Evolutionary conservation across 345 rosid genomes (phyloP).

Genomic region (Euphorbia peplus): DNA sequence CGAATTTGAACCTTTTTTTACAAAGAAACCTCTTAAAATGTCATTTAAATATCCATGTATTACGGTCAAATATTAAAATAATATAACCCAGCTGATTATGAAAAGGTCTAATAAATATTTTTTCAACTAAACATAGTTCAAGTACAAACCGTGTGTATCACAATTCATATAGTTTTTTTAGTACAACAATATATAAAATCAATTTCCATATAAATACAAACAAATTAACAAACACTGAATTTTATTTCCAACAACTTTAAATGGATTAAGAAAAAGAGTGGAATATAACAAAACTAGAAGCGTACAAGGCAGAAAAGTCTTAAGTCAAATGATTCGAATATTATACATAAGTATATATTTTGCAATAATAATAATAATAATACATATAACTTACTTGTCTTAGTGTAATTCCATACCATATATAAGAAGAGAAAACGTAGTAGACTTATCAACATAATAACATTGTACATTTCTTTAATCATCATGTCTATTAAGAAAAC

Average conservation of each 20-base stretch:
- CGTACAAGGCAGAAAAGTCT: constrained; percentile 26
- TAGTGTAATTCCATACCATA: constrained; percentile 5
- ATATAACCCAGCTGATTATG: no score
- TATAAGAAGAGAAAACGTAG: neutral
- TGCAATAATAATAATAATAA: no score
- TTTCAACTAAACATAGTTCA: no score
- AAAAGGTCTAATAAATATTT: no score
- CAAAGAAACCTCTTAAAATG: neutral
- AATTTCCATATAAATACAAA: neutral
- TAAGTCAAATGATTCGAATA: constrained; percentile 21
- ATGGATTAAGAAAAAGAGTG: neutral
- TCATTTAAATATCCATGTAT: neutral
- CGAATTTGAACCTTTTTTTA: neutral
- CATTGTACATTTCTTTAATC: neutral
- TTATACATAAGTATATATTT: no score
- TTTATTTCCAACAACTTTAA: constrained; percentile 1
- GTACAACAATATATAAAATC: no score
- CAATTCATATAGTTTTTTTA: no score
- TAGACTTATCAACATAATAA: neutral
- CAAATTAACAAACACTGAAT: neutral
- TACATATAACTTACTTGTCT: constrained; percentile 24
- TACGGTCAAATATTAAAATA: no score
- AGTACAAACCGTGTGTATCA: no score
- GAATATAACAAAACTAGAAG: neutral
- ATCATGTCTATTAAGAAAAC: constrained; percentile 49